Base-by-base conservation (phyloP, 176 grass and related monocot genomes). In the Phoenix dactylifera region DNA sequence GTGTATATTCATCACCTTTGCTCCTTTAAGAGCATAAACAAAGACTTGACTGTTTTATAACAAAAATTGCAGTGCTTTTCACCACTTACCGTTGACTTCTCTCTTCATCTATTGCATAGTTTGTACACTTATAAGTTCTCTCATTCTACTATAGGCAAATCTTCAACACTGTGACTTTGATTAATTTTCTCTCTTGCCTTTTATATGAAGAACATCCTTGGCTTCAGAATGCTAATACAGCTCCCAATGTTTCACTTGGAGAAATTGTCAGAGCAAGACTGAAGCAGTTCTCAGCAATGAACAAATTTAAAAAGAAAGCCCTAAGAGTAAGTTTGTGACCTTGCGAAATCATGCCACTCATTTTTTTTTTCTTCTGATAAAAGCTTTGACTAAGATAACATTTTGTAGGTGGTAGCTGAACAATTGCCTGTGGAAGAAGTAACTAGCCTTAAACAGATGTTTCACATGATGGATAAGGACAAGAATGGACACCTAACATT, bases 261-360 rank as follows among this genome's bases (percentile, higher is more conserved):
- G 86, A 65, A 44, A 64, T 79, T 30, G 86, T 95, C 62, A 88
- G 80, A 58, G 73, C 80, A 54, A 87, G 77, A 28, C 61, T 95
- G 12, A 90, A 84, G 72, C 91, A 95, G 49, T 95, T 90, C 77
- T 84, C 91, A 55, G 69, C 77, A 22, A 95, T 90, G 91, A 95
- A 90, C 74, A 89, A 84, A 65, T 90, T 95, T 68, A 95, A 95
- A 62, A 95, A 90, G 77, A 95, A 87, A 68, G 91, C 75, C 49
- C 65, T 95, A 18, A 72, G 82, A 75, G 90, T 95, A 82, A 72
- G 82, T 79, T 44, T 44, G 35, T 44, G 35, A 44, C 35, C 35
- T 14, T 3, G 35, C 12, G 35, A 9, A 44, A 1, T 44, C 35
- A 14, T 12, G 9, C 35, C 35, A 44, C 0, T 44, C 10, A 12